Evolutionary conservation across 495 filamentous ascomycete genomes (phyloP).

Genomic region (Aspergillus sparsus): DNA sequence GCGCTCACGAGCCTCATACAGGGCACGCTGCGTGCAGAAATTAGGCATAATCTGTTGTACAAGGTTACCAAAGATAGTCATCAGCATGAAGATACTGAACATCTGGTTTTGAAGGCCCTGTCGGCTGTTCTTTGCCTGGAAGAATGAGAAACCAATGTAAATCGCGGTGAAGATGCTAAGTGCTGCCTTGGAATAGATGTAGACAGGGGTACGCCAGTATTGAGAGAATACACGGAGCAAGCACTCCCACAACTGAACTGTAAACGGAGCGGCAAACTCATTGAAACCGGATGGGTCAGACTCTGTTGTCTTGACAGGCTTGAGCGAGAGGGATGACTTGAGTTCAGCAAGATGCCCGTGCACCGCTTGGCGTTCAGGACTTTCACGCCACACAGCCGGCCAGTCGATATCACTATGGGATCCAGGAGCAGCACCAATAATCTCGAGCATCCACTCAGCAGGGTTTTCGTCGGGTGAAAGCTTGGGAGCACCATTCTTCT

Average conservation of each 20-base stretch:
- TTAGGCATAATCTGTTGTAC: slow-evolving; percentile 78
- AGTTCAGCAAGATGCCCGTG: slow-evolving; percentile 70
- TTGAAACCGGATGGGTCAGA: slow-evolving; percentile 37
- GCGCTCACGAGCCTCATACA: slow-evolving; percentile 74
- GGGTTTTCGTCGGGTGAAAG: slow-evolving; percentile 77
- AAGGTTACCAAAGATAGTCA: slow-evolving; percentile 79
- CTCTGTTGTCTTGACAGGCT: slow-evolving; percentile 34
- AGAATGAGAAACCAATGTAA: slow-evolving; percentile 94
- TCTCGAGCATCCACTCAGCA: slow-evolving; percentile 95
- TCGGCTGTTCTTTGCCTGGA: slow-evolving; percentile 66
- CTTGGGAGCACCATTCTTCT: slow-evolving; percentile 70
- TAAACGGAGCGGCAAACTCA: slow-evolving; percentile 59
- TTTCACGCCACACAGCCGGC: slow-evolving; percentile 77
- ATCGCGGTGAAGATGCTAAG: slow-evolving; percentile 56
- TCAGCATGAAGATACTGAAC: slow-evolving; percentile 86
- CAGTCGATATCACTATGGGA: slow-evolving; percentile 76
- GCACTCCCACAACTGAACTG: slow-evolving; percentile 53
- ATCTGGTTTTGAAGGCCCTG: slow-evolving; percentile 91
- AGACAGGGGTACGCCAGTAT: slow-evolving; percentile 62
- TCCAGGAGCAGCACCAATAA: slow-evolving; percentile 89
- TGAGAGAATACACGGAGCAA: slow-evolving; percentile 55
- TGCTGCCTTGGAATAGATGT: slow-evolving; percentile 59
- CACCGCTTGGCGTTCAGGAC: slow-evolving; percentile 66
- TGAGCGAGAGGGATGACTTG: slow-evolving; percentile 58
- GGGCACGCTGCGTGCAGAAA: slow-evolving; percentile 64